These are phyloP conservation scores for Agrocybe chaxingu DNA, from an alignment of 768 basidiomycete species.

Conservation along the genomic window DNA sequence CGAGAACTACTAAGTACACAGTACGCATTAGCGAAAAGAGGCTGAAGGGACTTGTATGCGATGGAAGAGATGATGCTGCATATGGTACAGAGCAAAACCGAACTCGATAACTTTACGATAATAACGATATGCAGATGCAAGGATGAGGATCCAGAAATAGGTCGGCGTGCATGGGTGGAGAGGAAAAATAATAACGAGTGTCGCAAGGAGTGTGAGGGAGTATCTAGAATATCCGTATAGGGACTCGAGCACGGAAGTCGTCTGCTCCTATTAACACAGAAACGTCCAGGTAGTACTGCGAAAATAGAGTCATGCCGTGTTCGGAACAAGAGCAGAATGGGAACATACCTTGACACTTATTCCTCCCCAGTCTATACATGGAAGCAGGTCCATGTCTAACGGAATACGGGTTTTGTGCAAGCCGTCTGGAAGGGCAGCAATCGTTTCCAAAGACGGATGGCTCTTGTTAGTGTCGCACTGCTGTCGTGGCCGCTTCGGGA, in stretches of 20 bases:
- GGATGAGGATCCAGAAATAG: constrained; percentile 1
- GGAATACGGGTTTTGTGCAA: constrained; percentile 58
- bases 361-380: constrained; percentile 64
- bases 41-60: neutral
- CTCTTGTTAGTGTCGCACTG: constrained; percentile 29
- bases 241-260: constrained; percentile 57
- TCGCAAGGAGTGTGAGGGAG: constrained; percentile 1
- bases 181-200: constrained; percentile 7
- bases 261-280: constrained; percentile 66
- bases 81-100: constrained; percentile 6
- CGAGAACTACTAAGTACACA: neutral
- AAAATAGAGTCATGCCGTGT: constrained; percentile 7
- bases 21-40: neutral
- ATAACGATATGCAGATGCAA: constrained; percentile 19
- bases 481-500: constrained; percentile 64
- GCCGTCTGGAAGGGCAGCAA: constrained; percentile 60
- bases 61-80: constrained; percentile 2
- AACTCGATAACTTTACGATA: constrained; percentile 11
- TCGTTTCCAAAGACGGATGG: constrained; percentile 45
- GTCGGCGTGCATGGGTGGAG: neutral
- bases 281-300: constrained; percentile 70
- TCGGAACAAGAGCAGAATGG: constrained; percentile 4
- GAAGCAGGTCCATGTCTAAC: constrained; percentile 57
- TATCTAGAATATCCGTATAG: constrained; percentile 51
- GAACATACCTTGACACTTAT: constrained; percentile 60